phyloP scores from a whole-genome alignment of 306 rosid species.

The Morella rubra region DNA sequence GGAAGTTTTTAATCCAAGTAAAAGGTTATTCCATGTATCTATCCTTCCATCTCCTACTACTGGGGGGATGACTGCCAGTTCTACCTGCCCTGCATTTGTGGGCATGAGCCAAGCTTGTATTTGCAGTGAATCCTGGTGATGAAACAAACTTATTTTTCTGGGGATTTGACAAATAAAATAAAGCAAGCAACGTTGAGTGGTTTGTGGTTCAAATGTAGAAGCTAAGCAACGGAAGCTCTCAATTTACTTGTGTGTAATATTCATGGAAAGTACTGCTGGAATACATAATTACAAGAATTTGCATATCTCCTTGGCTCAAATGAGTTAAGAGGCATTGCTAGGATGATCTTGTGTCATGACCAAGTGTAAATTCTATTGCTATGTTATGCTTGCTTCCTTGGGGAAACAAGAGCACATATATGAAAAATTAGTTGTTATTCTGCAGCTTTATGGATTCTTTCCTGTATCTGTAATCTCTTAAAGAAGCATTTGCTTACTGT shows the following conservation, averaged over 20 bases:
- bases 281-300: too few relatives aligned
- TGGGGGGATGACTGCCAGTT: too few relatives aligned
- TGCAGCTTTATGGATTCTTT: not conserved
- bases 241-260: not conserved
- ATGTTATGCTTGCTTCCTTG: not conserved
- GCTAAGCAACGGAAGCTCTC: not conserved
- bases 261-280: not conserved
- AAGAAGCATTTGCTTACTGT: conserved; percentile 7
- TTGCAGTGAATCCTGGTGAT: too few relatives aligned
- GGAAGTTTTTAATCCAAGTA: too few relatives aligned
- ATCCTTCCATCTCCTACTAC: too few relatives aligned
- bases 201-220: not conserved
- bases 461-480: not conserved
- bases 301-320: not conserved
- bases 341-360: not conserved
- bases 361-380: not conserved
- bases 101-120: too few relatives aligned
- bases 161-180: too few relatives aligned
- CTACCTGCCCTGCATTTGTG: too few relatives aligned
- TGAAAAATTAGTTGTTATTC: not conserved
- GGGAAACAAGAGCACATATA: not conserved
- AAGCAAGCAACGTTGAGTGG: not conserved
- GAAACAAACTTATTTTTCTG: too few relatives aligned
- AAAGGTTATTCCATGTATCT: too few relatives aligned
- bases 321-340: not conserved